Conservation (phyloP, 169 alveolate genomes). For the Plasmodium yoelii region DNA sequence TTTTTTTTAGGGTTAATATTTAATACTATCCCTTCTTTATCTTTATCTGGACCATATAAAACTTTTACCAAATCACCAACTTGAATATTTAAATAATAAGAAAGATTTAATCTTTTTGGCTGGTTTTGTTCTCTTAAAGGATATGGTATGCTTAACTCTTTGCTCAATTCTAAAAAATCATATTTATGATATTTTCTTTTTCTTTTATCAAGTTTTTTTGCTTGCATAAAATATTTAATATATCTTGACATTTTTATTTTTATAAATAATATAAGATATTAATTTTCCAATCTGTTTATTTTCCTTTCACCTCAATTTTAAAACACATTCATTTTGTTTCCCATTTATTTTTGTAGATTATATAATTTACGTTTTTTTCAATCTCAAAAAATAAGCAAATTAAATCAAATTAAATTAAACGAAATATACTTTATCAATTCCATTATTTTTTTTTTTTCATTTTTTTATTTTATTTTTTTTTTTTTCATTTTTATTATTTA, state of each 20-base stretch:
- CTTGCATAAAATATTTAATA: slow-evolving; percentile 86
- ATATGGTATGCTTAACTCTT: slow-evolving; percentile 87
- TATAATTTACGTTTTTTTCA: no score
- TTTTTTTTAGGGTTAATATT: slow-evolving; percentile 86
- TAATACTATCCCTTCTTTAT: slow-evolving; percentile 88
- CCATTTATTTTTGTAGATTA: no score
- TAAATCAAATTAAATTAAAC: no score
- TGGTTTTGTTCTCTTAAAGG: slow-evolving; percentile 84
- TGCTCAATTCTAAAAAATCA: slow-evolving; percentile 84
- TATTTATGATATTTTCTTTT: slow-evolving; percentile 81
- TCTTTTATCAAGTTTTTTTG: slow-evolving; percentile 82
- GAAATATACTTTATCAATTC: no score
- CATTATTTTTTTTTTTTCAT: no score
- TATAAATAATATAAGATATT: not conserved
- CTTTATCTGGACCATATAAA: slow-evolving; percentile 90
- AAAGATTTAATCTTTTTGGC: slow-evolving; percentile 85
- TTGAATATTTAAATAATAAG: slow-evolving; percentile 85
- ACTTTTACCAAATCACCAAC: slow-evolving; percentile 92
- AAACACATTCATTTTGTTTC: no score
- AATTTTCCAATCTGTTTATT: no score
- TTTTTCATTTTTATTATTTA: no score
- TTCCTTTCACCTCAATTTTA: no score
- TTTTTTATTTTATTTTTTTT: no score
- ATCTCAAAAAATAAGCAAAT: no score
- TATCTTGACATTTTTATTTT: slow-evolving; percentile 83